Percentiles rank a stretch among this genome's conserved stretches.
Conservation (phyloP, 1,284 basidiomycete genomes). For the Anthracocystis setariae region DNA sequence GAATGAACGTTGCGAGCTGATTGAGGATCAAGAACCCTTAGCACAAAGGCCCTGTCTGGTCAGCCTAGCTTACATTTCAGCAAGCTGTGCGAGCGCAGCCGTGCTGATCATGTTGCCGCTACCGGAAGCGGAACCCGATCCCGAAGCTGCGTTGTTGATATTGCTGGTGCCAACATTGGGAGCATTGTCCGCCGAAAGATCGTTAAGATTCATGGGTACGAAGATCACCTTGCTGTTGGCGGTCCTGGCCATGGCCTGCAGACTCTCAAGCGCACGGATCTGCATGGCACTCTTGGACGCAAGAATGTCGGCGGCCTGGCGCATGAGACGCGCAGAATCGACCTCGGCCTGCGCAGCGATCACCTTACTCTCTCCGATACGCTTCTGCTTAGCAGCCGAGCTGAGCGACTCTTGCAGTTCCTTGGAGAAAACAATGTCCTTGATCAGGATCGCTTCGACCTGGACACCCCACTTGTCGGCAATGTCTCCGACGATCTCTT, state of each 20-base stretch:
- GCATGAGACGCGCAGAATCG: conserved; percentile 90
- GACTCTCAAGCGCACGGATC: conserved; percentile 90
- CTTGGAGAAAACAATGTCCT: conserved; percentile 87
- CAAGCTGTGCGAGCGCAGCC: conserved; percentile 37
- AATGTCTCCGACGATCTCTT: conserved; percentile 78
- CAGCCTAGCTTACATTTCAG: conserved; percentile 37
- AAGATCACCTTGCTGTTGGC: conserved; percentile 88
- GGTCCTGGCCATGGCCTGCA: conserved; percentile 78
- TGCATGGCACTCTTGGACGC: conserved; percentile 87
- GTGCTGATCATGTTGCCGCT: conserved; percentile 33
- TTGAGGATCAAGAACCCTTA: too few relatives aligned
- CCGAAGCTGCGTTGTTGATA: neutral
- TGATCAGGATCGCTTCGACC: conserved; percentile 86
- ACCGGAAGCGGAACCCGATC: conserved; percentile 2
- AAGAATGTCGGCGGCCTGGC: conserved; percentile 74
- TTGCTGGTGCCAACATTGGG: conserved; percentile 19
- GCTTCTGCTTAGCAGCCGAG: conserved; percentile 89
- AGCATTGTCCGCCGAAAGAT: conserved; percentile 14
- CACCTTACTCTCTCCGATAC: conserved; percentile 93
- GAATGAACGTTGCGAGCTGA: neutral
- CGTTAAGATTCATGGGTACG: conserved; percentile 77
- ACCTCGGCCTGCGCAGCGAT: conserved; percentile 96
- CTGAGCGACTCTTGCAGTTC: conserved; percentile 92
- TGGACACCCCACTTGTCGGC: conserved; percentile 86
- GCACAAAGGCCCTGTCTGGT: too few relatives aligned